Evolutionary conservation across 2,329 filamentous ascomycete genomes (phyloP), one percentile per base, ranked within the genome.

Genomic region (Capronia epimyces): DNA sequence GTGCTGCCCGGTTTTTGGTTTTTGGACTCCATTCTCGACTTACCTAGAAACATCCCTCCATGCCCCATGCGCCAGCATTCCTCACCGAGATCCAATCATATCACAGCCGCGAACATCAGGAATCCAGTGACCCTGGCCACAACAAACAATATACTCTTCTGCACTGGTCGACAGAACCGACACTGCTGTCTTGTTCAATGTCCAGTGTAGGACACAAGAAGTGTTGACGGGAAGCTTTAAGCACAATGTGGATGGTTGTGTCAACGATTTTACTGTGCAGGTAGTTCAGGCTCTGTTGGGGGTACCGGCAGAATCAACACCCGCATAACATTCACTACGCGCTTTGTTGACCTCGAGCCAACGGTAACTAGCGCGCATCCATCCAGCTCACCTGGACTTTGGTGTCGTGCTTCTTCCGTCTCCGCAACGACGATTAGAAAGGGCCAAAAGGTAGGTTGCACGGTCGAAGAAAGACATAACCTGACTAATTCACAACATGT

Each of bases 61-160:
- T 49, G 49, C 39, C 42, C 55, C 52, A 37, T 49, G 49, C 52
- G 51, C 43, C 48, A 53, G 46, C 55, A 57, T 57, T 57, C 49
- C 49, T 54, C 46, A 51, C 21, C 18, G 18, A 40, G 36, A 42
- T 21, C 47, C 50, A 52, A 52, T 52, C 50, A 57, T 53, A 55
- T 49, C 20, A 22, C 46, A 51, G 43, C 8, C 15, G 16, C 31
- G 40, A 39, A 15, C 4, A 24, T 46, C 20, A 49, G 40, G 37
- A 50, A 50, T 49, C 42, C 20, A 22, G 29, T 18, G 34, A 43
- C 13, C 20, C 16, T 37, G 24, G 44, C 10, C 27, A 50, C 44
- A 53, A 52, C 48, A 53, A 53, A 56, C 50, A 48, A 42, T 37
- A 21, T 25, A 9, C 32, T 27, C 49, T 34, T 41, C 24, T 22